Evolutionary conservation across 257 asterid species (phyloP).

Genomic region (Salvia rosmarinus): DNA sequence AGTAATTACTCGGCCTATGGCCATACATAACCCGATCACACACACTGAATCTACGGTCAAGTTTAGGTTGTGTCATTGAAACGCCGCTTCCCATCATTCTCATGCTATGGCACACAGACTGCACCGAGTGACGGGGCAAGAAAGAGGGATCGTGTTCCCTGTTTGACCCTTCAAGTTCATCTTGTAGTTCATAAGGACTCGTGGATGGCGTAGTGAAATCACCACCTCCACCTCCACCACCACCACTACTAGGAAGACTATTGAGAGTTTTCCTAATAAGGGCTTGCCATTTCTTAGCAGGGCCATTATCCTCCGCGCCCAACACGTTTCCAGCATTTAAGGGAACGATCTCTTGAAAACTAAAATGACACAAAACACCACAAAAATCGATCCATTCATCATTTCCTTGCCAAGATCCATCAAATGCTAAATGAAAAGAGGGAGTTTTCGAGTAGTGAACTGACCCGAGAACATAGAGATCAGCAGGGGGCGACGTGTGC

Average conservation of each 20-base stretch:
- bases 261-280: constrained; percentile 71
- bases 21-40: constrained; percentile 72
- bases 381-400: constrained; percentile 2
- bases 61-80: constrained; percentile 49
- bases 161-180: constrained; percentile 66
- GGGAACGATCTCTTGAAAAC: constrained; percentile 98
- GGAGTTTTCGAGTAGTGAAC: constrained; percentile 28
- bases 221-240: constrained; percentile 41
- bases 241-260: constrained; percentile 55
- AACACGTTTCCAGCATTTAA: constrained; percentile 90
- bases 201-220: constrained; percentile 45
- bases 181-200: constrained; percentile 55
- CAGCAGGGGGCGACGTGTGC: constrained; percentile 94
- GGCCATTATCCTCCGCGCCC: constrained; percentile 94
- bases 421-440: background rate
- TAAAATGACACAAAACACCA: constrained; percentile 24
- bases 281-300: constrained; percentile 87
- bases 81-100: constrained; percentile 57
- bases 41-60: constrained; percentile 70
- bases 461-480: constrained; percentile 93
- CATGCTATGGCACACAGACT: constrained; percentile 70
- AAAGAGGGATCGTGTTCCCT: constrained; percentile 50
- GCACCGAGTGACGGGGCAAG: constrained; percentile 67
- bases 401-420: background rate
- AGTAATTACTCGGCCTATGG: constrained; percentile 49